These are phyloP conservation scores for Aspergillus mulundensis DNA, from an alignment of 495 filamentous ascomycete species.

Conservation along the genomic window DNA sequence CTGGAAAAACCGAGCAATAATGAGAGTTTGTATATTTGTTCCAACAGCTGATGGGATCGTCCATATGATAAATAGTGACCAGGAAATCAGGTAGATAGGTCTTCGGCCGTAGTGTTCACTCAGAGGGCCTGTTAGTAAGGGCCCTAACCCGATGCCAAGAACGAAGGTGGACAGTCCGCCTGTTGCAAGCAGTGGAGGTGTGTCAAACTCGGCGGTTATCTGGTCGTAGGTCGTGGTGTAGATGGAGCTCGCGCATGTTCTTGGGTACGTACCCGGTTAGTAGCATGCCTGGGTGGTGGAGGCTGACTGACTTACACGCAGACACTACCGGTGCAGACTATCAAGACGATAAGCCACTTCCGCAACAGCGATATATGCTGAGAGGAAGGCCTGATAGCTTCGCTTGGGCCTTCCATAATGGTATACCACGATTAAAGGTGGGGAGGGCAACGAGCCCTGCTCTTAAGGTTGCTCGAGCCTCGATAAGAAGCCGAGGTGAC, in stretches of 20 bases:
- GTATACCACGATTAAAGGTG: too few relatives aligned
- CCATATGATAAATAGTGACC: slow-evolving; percentile 69
- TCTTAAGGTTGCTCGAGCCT: too few relatives aligned
- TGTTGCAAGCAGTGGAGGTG: slow-evolving; percentile 59
- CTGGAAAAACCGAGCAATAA: slow-evolving; percentile 70
- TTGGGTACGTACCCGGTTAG: too few relatives aligned
- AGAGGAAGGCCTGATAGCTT: too few relatives aligned
- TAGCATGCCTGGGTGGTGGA: too few relatives aligned
- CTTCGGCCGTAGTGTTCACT: slow-evolving; percentile 76
- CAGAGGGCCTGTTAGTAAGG: slow-evolving; percentile 58
- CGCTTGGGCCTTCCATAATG: too few relatives aligned
- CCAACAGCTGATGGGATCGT: slow-evolving; percentile 76
- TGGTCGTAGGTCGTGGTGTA: slow-evolving; percentile 77
- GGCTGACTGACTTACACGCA: too few relatives aligned
- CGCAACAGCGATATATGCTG: background rate
- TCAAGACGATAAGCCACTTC: background rate
- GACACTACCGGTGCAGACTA: background rate
- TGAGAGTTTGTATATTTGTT: slow-evolving; percentile 69
- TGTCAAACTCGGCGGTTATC: slow-evolving; percentile 61
- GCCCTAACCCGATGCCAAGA: slow-evolving; percentile 58
- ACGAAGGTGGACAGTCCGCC: slow-evolving; percentile 70
- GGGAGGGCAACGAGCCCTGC: too few relatives aligned
- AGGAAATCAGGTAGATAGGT: slow-evolving; percentile 70
- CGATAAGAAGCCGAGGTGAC: too few relatives aligned
- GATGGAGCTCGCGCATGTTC: slow-evolving; percentile 55